Evolutionary conservation across 805 yeast species (phyloP).

Genomic region (Myxozyma nipponensis): DNA sequence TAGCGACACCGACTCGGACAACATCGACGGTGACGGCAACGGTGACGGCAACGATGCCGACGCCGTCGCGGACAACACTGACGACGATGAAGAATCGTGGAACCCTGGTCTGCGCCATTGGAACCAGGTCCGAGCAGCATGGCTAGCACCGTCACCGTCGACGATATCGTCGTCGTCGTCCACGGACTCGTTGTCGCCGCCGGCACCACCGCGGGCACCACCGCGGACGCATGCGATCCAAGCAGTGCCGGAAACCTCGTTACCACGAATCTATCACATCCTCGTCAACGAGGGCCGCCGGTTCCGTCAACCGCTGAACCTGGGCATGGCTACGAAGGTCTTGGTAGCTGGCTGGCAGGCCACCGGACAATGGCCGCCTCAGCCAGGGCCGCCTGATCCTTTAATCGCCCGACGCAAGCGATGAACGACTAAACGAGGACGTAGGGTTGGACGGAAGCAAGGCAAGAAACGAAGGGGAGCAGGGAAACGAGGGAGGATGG

Average conservation of each 20-base stretch:
- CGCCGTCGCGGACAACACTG: background rate
- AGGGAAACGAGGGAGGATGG: too few species aligned
- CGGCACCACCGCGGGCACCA: constrained; percentile 25
- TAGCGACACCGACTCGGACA: constrained; percentile 5
- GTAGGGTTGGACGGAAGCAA: too few species aligned
- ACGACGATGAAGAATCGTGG: constrained; percentile 42
- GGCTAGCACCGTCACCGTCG: constrained; percentile 46
- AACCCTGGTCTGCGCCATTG: constrained; percentile 59
- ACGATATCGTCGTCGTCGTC: constrained; percentile 1
- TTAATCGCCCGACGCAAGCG: constrained; percentile 14
- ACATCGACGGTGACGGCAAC: constrained; percentile 26
- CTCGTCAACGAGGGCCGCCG: constrained; percentile 67
- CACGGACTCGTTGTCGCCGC: constrained; percentile 4
- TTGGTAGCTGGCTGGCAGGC: constrained; percentile 83
- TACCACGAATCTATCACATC: constrained; percentile 54
- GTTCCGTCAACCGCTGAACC: constrained; percentile 66
- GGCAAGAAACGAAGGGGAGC: too few species aligned
- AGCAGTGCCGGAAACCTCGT: constrained; percentile 35
- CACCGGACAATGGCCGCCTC: constrained; percentile 60
- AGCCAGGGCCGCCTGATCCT: constrained; percentile 23
- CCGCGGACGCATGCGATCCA: constrained; percentile 29
- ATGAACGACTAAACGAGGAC: background rate
- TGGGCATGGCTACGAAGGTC: constrained; percentile 65
- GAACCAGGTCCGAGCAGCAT: constrained; percentile 62
- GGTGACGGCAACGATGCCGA: constrained; percentile 15